Conservation (phyloP, 2,329 filamentous ascomycete genomes). For the Colletotrichum chlorophyti region DNA sequence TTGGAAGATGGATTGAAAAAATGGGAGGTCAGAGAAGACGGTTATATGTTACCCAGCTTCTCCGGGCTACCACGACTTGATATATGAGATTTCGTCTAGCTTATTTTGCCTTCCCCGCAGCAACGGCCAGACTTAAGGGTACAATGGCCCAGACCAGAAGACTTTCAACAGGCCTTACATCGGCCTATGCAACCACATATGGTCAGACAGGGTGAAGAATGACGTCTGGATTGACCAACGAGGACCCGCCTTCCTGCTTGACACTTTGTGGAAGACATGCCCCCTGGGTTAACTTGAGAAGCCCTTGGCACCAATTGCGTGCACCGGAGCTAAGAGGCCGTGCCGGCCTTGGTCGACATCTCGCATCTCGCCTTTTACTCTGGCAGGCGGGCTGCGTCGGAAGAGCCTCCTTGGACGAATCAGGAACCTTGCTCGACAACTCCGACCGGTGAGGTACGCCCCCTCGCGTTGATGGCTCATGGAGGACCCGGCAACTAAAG, state of each 20-base stretch:
- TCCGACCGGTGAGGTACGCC: no score
- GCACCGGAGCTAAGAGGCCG: rapidly evolving
- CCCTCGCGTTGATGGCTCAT: no score
- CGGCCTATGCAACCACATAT: not conserved
- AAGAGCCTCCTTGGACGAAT: no score
- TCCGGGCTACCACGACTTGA: not conserved
- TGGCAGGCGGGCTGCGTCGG: no score
- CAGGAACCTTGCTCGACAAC: no score
- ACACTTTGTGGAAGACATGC: not conserved
- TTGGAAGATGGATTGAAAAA: no score
- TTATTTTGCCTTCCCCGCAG: not conserved
- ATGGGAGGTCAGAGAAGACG: no score
- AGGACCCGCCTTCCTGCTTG: not conserved
- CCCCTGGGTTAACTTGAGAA: not conserved
- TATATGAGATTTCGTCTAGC: not conserved
- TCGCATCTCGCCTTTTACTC: not conserved
- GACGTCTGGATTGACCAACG: not conserved
- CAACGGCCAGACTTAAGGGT: no score
- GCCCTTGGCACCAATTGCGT: not conserved
- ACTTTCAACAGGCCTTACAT: not conserved
- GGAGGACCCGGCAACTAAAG: no score
- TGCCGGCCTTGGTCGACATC: not conserved
- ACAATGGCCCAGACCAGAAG: not conserved
- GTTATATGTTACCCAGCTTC: no score
- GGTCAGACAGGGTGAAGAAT: not conserved